Conservation (phyloP, 1,284 basidiomycete species). For the Apiotrichum brassicae region DNA sequence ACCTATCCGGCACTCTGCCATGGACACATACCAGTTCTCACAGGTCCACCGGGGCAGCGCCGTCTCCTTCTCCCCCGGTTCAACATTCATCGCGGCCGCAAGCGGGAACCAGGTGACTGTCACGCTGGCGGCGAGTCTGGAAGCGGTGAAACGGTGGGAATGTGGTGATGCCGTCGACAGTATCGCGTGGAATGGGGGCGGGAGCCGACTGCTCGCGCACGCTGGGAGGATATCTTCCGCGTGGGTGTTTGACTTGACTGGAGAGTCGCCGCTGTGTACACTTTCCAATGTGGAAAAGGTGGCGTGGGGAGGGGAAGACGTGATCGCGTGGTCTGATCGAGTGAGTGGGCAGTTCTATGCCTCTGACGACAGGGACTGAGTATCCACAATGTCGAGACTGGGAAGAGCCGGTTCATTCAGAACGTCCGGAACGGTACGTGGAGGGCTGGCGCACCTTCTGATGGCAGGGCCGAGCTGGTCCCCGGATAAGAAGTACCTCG, state of each 20-base stretch:
- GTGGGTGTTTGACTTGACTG: slow-evolving; percentile 51
- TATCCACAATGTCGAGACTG: slow-evolving; percentile 67
- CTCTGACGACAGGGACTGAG: slow-evolving; percentile 63
- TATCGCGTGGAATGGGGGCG: slow-evolving; percentile 73
- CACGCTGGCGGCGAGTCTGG: slow-evolving; percentile 37
- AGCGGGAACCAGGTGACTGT: slow-evolving; percentile 32
- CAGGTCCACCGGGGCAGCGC: slow-evolving; percentile 23
- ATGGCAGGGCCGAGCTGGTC: slow-evolving; percentile 54
- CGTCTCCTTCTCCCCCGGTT: slow-evolving; percentile 40
- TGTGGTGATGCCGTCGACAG: slow-evolving; percentile 55
- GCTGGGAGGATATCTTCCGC: slow-evolving; percentile 57
- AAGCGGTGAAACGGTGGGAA: slow-evolving; percentile 37
- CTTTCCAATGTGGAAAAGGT: slow-evolving; percentile 64
- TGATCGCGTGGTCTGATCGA: slow-evolving; percentile 82
- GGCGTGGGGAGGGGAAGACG: slow-evolving; percentile 74
- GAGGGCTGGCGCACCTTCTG: neutral
- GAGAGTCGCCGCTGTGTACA: slow-evolving; percentile 60
- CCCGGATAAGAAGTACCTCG: slow-evolving; percentile 68
- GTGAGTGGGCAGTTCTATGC: slow-evolving; percentile 51
- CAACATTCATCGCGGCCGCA: slow-evolving; percentile 42
- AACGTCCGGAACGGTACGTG: slow-evolving; percentile 2
- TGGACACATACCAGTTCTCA: slow-evolving; percentile 43
- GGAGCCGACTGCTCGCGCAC: slow-evolving; percentile 69
- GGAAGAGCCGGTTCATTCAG: slow-evolving; percentile 49
- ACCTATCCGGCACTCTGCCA: neutral